Conservation (phyloP, 768 basidiomycete genomes). For the Termitomyces sp. region DNA sequence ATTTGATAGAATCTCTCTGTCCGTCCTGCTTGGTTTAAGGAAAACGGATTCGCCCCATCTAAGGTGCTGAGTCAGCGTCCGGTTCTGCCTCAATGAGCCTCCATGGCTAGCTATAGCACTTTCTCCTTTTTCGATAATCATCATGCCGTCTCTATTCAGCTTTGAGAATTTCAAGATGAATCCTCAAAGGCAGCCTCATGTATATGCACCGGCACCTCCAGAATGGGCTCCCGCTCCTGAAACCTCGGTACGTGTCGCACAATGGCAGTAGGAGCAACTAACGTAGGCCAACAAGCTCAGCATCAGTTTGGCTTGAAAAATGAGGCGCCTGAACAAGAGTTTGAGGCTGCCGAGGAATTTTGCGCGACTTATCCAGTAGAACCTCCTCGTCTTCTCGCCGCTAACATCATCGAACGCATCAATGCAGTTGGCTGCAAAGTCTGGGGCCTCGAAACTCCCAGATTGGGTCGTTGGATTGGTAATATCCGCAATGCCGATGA, state of each 20-base stretch:
- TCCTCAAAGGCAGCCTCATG: constrained; percentile 13
- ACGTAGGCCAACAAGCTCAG: constrained; percentile 15
- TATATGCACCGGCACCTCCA: constrained; percentile 45
- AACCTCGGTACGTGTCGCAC: constrained; percentile 24
- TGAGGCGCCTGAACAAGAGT: constrained; percentile 57
- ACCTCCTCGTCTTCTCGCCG: constrained; percentile 42
- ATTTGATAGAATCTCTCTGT: too few species aligned
- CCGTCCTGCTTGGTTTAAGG: too few species aligned
- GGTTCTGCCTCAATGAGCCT: too few species aligned
- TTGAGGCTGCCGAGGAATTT: constrained; percentile 42
- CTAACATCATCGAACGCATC: constrained; percentile 48
- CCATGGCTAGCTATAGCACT: not conserved
- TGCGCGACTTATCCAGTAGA: constrained; percentile 35
- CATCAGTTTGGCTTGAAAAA: constrained; percentile 42
- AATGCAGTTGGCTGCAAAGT: constrained; percentile 36
- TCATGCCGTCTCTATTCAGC: constrained; percentile 10
- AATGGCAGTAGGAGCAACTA: not conserved
- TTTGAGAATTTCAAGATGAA: constrained; percentile 3
- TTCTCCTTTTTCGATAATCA: not conserved
- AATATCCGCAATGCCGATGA: constrained; percentile 30
- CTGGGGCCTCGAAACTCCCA: constrained; percentile 46
- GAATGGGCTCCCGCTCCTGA: constrained; percentile 59
- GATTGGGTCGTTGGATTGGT: constrained; percentile 38
- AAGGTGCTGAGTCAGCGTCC: too few species aligned
- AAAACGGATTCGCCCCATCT: too few species aligned